phyloP scores from a whole-genome alignment of 2,329 filamentous ascomycete species.

The Scedosporium apiospermum region DNA sequence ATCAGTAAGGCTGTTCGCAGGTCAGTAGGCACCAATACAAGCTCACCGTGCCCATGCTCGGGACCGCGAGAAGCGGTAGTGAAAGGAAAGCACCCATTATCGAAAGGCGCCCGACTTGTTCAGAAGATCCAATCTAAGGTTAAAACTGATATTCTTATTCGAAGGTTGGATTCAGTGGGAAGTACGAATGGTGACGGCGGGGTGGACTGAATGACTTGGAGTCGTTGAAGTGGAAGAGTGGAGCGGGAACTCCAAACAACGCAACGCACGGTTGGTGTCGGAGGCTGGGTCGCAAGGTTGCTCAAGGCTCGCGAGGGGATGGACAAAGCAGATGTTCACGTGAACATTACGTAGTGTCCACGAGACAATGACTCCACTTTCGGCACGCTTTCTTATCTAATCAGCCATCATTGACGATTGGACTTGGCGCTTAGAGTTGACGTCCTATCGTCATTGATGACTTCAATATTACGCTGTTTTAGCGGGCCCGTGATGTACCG shows the following conservation, averaged over 20 bases:
- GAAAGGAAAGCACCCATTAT: conserved; percentile 86
- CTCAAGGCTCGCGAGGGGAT: background rate
- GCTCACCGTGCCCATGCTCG: conserved; percentile 76
- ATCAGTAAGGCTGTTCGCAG: background rate
- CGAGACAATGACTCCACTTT: no score
- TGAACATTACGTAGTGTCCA: background rate
- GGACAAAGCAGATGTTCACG: background rate
- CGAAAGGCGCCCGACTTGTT: background rate
- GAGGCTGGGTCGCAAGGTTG: background rate
- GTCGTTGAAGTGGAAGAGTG: background rate
- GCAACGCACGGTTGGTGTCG: background rate
- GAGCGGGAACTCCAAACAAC: background rate
- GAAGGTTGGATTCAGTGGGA: no score
- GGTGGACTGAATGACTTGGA: no score
- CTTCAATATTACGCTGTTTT: no score
- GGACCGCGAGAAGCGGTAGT: conserved; percentile 78
- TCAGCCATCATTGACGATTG: no score
- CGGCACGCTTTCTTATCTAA: no score
- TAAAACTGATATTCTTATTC: no score
- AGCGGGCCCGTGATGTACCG: no score
- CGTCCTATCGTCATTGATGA: no score
- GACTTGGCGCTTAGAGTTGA: no score
- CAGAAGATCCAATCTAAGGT: no score
- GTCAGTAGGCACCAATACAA: background rate
- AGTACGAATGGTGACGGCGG: no score